Evolutionary conservation across 192 early-diverging fungal species (phyloP).

Genomic region (Backusella liffmaniae): DNA sequence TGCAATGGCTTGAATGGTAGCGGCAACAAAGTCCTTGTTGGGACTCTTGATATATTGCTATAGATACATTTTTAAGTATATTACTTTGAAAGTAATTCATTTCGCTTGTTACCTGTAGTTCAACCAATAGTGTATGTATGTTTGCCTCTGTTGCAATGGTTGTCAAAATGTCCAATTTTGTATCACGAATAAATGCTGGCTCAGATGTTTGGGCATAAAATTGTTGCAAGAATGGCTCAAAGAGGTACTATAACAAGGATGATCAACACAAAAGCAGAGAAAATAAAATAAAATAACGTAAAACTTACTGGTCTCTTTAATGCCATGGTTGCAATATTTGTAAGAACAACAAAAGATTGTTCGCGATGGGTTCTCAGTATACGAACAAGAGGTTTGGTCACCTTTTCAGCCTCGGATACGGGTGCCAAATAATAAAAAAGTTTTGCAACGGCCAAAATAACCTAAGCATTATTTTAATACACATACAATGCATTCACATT

Average conservation of each 20-base stretch:
- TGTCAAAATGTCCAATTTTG: conserved; percentile 86
- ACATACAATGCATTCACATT: neutral
- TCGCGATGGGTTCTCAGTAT: conserved; percentile 73
- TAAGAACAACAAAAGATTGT: conserved; percentile 72
- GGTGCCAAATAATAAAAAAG: conserved; percentile 69
- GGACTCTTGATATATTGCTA: conserved; percentile 70
- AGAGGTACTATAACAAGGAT: conserved; percentile 44
- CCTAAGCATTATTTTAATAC: conserved; percentile 28
- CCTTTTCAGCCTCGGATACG: conserved; percentile 46
- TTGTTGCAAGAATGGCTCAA: conserved; percentile 68
- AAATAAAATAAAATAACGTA: neutral
- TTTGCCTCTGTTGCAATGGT: conserved; percentile 66
- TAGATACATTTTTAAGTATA: neutral
- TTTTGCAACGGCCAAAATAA: conserved; percentile 69
- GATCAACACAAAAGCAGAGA: neutral
- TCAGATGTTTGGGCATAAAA: conserved; percentile 85
- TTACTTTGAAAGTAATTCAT: too few relatives aligned
- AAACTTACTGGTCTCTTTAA: conserved; percentile 54
- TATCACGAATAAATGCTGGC: conserved; percentile 69
- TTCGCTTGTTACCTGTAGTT: conserved; percentile 58
- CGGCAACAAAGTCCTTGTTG: conserved; percentile 63
- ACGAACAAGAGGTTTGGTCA: conserved; percentile 75
- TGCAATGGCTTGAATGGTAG: conserved; percentile 63
- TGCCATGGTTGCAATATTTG: conserved; percentile 77
- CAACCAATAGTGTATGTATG: conserved; percentile 65